These are phyloP conservation scores for Endotrypanum monterogeii DNA, from an alignment of 208 protist genomes.

Conservation along the genomic window DNA sequence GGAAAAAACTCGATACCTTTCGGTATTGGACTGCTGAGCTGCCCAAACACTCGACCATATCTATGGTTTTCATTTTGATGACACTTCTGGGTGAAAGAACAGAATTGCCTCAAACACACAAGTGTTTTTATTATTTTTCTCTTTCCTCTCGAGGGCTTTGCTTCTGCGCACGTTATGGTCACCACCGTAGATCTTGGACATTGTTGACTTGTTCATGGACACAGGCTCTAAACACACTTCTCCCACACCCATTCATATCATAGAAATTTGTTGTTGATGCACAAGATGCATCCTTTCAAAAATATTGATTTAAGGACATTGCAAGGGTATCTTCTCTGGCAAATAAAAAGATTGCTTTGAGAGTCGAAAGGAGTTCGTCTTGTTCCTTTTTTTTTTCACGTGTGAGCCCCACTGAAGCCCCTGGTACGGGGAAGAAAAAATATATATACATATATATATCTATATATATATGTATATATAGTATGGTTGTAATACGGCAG, in stretches of 20 bases:
- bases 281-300: too few relatives aligned
- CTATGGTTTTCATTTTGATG: background rate
- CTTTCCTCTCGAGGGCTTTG: background rate
- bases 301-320: too few relatives aligned
- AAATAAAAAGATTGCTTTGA: too few relatives aligned
- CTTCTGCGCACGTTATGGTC: background rate
- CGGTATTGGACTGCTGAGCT: background rate
- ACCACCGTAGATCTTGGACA: background rate
- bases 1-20: background rate
- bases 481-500: background rate
- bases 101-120: background rate
- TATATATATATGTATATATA: background rate
- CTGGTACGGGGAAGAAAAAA: too few relatives aligned
- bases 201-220: too few relatives aligned
- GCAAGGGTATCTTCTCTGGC: too few relatives aligned
- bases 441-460: slow-evolving; percentile 1
- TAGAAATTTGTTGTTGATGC: too few relatives aligned
- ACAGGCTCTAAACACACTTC: too few relatives aligned
- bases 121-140: background rate
- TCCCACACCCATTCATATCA: too few relatives aligned
- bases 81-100: background rate
- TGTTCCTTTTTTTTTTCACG: too few relatives aligned
- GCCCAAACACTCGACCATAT: background rate
- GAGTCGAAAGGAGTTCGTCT: too few relatives aligned
- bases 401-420: too few relatives aligned